Evolutionary conservation across 2,329 filamentous ascomycete genomes (phyloP), one percentile per base, ranked within the genome.

Genomic region (Verticillium dahliae): DNA sequence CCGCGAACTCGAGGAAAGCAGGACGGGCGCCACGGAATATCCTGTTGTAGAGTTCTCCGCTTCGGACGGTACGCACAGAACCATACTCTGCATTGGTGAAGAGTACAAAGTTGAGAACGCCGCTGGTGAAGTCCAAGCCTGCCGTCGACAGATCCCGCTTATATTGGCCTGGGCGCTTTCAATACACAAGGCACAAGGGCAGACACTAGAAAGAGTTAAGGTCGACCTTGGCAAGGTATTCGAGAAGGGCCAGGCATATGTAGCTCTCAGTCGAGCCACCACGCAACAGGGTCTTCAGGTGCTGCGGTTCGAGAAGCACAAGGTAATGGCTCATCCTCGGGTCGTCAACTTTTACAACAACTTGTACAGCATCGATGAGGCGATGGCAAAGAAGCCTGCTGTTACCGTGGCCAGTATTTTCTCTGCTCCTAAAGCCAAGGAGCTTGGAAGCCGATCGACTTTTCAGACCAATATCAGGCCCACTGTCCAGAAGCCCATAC

Each of bases 21-120:
- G 61, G 13, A 59, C 39, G 14, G 58, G 64, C 18, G 58, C 61
- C 2, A 50, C 82, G 57, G 82, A 88, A 67, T 98, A 86, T 75
- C 95, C 95, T 0, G 79, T 97, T 9, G 93, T 99, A 4, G 86
- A 89, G 61, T 99, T 99, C 72, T 82, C 86, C 41, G 83, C 91
- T 34, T 84, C 88, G 2, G 92, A 97, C 69, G 93, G 93, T 38
- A 89, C 86, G 0, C 83, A 85, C 54, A 83, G 92, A 61, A 85
- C 88, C 62, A 82, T 98, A 58, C 85, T 98, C 9, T 94, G 92
- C 73, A 85, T 91, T 65, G 90, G 89, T 11, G 95, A 98, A 72
- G 85, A 90, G 39, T 99, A 95, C 95, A 99, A 97, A 74, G 90
- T 97, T 33, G 96, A 99, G 72, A 82, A 96, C n/a, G 95, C 95